Conservation (phyloP, 495 filamentous ascomycete species). For the Cercophora newfieldiana region DNA sequence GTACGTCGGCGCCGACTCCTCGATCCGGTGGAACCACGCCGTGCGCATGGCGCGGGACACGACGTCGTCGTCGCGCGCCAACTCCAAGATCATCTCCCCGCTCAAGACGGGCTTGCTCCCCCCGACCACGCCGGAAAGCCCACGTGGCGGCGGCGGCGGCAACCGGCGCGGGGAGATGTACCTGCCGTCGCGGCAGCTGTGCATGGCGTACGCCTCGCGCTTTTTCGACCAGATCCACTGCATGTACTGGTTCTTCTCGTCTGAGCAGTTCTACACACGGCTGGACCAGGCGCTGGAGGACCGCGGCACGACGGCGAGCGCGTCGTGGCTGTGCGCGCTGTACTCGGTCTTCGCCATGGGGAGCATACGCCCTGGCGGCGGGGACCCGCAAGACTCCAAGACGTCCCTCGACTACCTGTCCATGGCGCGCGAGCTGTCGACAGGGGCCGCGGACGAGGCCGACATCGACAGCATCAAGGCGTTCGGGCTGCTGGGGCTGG, state of each 20-base stretch:
- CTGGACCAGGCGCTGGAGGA: constrained; percentile 32
- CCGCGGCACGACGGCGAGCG: not conserved
- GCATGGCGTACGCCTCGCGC: constrained; percentile 30
- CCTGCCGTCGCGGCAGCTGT: not conserved
- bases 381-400: not conserved
- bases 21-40: constrained; percentile 15
- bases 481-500: constrained; percentile 12
- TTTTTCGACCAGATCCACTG: constrained; percentile 36
- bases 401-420: constrained; percentile 11
- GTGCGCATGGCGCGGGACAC: not conserved
- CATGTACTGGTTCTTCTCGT: constrained; percentile 21
- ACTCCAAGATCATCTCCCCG: not conserved
- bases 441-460: constrained; percentile 7
- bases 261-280: constrained; percentile 46
- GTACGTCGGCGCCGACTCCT: constrained; percentile 16
- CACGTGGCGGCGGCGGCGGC: constrained; percentile 42
- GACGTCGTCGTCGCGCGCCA: not conserved
- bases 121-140: not conserved
- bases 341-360: constrained; percentile 12
- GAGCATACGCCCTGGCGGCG: not conserved
- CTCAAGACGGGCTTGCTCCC: constrained; percentile 9
- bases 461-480: constrained; percentile 14
- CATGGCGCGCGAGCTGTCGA: constrained; percentile 3
- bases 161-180: constrained; percentile 33
- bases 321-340: constrained; percentile 16